Evolutionary conservation across 2,329 filamentous ascomycete species (phyloP).

Genomic region (Colletotrichum costaricense): DNA sequence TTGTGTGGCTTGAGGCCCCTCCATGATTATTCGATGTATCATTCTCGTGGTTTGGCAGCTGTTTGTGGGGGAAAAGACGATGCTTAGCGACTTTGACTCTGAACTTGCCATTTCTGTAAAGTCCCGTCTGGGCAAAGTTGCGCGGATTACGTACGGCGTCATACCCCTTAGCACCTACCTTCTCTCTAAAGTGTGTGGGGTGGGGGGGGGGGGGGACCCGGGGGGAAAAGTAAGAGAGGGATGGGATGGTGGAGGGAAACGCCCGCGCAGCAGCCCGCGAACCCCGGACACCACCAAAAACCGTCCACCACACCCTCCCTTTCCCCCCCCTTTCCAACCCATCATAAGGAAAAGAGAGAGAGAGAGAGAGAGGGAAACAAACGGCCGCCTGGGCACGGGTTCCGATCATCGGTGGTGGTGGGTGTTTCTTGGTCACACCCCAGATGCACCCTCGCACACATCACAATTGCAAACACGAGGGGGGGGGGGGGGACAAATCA

Average conservation of each 20-base stretch:
- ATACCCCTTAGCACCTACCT: background rate
- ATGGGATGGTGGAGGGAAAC: background rate
- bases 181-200: background rate
- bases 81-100: background rate
- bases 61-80: too few relatives aligned
- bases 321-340: background rate
- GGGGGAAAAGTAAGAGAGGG: background rate
- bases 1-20: too few relatives aligned
- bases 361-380: background rate
- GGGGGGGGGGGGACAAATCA: background rate
- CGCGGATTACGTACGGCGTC: slow-evolving; percentile 23
- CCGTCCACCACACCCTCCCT: background rate
- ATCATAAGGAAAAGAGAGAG: background rate
- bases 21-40: too few relatives aligned
- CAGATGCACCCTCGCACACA: background rate
- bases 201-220: background rate
- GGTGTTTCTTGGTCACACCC: background rate
- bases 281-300: background rate
- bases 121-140: background rate
- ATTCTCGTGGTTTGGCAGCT: too few relatives aligned
- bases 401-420: slow-evolving; percentile 6
- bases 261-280: background rate
- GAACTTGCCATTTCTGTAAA: background rate
- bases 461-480: background rate
- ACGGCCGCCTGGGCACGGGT: slow-evolving; percentile 9